Evolutionary conservation across 495 filamentous ascomycete genomes (phyloP), one percentile per base, ranked within the genome.

Genomic region (Evernia prunastri): DNA sequence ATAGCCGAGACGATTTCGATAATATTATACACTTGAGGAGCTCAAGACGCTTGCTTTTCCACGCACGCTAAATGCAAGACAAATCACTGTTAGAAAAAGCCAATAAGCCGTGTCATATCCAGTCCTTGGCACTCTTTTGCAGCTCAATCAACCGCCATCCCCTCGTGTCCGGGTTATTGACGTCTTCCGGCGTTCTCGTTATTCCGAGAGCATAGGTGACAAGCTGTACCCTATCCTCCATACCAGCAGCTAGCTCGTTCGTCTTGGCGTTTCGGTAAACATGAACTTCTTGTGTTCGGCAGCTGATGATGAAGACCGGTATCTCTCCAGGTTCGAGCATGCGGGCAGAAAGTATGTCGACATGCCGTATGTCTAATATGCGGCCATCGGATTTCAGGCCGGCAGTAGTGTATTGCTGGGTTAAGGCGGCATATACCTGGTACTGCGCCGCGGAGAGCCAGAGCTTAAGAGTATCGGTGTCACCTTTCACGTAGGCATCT

Each of bases 201-300:
- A 97, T 87, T 60, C 94, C 94, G 68, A 98, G 97, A 51, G 92
- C 94, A 69, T 98, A 98, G 1, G 95, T 97, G 66, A 98, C 94
- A 63, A 95, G 87, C 74, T 97, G 93, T 37, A 98, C 94, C 77
- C 89, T 92, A 76, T 98, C 94, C 74, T 98, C 95, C 91, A 96
- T 96, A 37, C 94, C 94, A n/a, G 94, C 94, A 25, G 92, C 91
- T 47, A 98, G 84, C 69, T 96, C 81, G 62, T 84, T 84, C 0
- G 89, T 88, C 81, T 98, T 97, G 43, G 86, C 83, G 68, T 97
- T 95, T 47, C 87, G 83, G 78, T 96, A 98, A 20, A 96, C 92
- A 73, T 98, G 94, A 11, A 97, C 91, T 73, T 98, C 94, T 73
- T 98, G 94, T n/a, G 94, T 96, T 42, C 92, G 82, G 75, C 91